Evolutionary conservation across 1,284 basidiomycete genomes (phyloP).

Genomic region (Naganishia sp.): DNA sequence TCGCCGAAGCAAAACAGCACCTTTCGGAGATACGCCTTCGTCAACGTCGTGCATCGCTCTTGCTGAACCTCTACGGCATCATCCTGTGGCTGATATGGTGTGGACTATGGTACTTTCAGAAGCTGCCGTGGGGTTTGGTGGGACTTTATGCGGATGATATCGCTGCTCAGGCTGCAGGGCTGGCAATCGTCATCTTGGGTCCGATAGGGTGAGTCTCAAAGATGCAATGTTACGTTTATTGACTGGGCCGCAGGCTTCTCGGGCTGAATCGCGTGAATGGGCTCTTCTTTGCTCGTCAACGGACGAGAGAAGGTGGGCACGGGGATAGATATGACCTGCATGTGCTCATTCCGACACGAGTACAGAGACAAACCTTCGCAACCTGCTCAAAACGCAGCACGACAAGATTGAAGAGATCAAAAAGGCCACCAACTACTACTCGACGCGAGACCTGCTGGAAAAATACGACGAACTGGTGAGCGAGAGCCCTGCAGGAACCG

Average conservation of each 20-base stretch:
- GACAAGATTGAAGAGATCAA: constrained; percentile 94
- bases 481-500: background rate
- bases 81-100: constrained; percentile 78
- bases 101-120: constrained; percentile 74
- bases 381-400: constrained; percentile 75
- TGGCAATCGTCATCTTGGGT: constrained; percentile 65
- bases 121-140: constrained; percentile 59
- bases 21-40: constrained; percentile 85
- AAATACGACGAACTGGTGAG: constrained; percentile 70
- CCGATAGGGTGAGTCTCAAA: constrained; percentile 71
- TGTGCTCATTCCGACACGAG: background rate
- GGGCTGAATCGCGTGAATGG: constrained; percentile 80
- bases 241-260: constrained; percentile 63
- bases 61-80: constrained; percentile 80
- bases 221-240: background rate
- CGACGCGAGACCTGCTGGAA: constrained; percentile 84
- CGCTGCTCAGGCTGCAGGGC: constrained; percentile 58
- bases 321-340: background rate
- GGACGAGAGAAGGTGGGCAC: constrained; percentile 75
- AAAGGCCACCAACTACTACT: constrained; percentile 93
- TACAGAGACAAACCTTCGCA: constrained; percentile 75
- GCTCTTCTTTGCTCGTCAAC: constrained; percentile 81
- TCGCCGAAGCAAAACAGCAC: constrained; percentile 63
- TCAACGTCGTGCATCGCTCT: constrained; percentile 75
- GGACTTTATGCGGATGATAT: constrained; percentile 43